Base-by-base conservation (phyloP, 192 early-diverging fungal genomes). In the Dissophora globulifera region DNA sequence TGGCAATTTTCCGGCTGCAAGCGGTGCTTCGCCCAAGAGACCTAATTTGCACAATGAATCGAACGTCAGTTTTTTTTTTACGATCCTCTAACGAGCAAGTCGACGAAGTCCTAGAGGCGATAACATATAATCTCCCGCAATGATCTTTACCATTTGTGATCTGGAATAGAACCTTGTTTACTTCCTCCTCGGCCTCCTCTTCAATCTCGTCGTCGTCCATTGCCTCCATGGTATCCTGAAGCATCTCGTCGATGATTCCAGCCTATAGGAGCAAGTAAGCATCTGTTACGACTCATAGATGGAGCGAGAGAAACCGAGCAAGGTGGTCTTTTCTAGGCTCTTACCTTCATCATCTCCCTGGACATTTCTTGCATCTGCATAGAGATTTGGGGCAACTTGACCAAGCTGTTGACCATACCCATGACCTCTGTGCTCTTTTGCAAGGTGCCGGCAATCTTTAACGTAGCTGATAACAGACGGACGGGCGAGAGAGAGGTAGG, bases 231-330 rank as follows among this genome's bases (percentile, higher is more conserved):
- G 92, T 87, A 69, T 97, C 96, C 56, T 91, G 85, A 47, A 97
- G 87, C 94, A 97, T 98, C 78, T 99, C 97, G 71, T 94, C 91
- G 54, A 99, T 96, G 60, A 99, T 87, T 17, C 96, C 96, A 2
- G 97, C 94, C 94, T 95, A 79, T 10, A 8, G 17, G 38, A 38
- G 13, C 35, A 13, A 9, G 38, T 1, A 49, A 22, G 27, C n/a
- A n/a, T n/a, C n/a, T n/a, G n/a, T n/a, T n/a, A n/a, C n/a, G n/a
- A n/a, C n/a, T n/a, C n/a, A n/a, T n/a, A n/a, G n/a, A n/a, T n/a
- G n/a, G n/a, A n/a, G 31, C 20, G 17, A 35, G 25, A 25, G 4
- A 23, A 23, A 55, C 13, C 35, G 35, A 38, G 13, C 35, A n/a
- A n/a, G n/a, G n/a, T n/a, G n/a, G n/a, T n/a, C n/a, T n/a, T n/a